Evolutionary conservation across 768 basidiomycete genomes (phyloP).

Genomic region (Tricholoma flavovirens): DNA sequence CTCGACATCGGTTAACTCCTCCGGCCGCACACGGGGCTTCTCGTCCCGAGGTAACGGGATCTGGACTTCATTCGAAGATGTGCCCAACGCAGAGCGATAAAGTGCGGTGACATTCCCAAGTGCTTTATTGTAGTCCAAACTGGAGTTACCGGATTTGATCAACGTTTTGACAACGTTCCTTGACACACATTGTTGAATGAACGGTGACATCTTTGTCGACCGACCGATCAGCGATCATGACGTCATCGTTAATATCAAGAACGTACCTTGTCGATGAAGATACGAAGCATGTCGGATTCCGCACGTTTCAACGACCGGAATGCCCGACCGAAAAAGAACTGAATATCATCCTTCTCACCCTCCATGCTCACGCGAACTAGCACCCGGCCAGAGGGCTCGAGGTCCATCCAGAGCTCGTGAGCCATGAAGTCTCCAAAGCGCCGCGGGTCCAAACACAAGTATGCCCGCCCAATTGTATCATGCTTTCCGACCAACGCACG

Average conservation of each 20-base stretch:
- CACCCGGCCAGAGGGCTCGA: constrained; percentile 82
- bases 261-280: constrained; percentile 92
- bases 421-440: constrained; percentile 85
- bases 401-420: constrained; percentile 88
- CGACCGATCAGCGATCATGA: background rate
- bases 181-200: constrained; percentile 85
- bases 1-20: constrained; percentile 86
- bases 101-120: constrained; percentile 77
- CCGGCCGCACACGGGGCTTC: constrained; percentile 72
- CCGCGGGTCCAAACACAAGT: constrained; percentile 85
- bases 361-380: constrained; percentile 94
- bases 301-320: constrained; percentile 92
- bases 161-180: constrained; percentile 70
- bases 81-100: constrained; percentile 72
- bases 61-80: constrained; percentile 63
- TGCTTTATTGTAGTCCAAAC: constrained; percentile 86
- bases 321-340: constrained; percentile 94
- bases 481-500: constrained; percentile 89
- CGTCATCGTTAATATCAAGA: background rate
- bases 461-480: constrained; percentile 85
- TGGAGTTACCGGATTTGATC: constrained; percentile 51
- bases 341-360: constrained; percentile 96
- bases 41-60: constrained; percentile 70
- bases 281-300: constrained; percentile 91
- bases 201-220: constrained; percentile 76